Percentiles rank a stretch among this genome's conserved stretches.
phyloP scores from a whole-genome alignment of 2,329 filamentous ascomycete species.

The Botrytis squamosa region DNA sequence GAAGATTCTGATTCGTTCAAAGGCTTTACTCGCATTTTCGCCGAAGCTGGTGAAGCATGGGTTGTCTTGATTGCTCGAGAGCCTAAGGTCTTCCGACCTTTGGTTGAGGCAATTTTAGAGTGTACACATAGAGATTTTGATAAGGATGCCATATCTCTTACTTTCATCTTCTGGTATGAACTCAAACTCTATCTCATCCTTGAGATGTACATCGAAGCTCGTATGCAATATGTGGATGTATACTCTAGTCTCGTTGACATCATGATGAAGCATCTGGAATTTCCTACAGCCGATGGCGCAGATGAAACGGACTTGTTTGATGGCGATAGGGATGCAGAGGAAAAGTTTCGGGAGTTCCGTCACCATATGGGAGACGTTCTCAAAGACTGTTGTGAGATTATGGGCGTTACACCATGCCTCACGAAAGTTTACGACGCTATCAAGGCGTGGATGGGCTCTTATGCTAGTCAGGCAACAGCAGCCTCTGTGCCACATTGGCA shows the following conservation, averaged over 20 bases:
- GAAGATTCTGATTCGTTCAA: conserved; percentile 87
- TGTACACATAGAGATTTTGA: conserved; percentile 85
- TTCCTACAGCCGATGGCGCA: conserved; percentile 66
- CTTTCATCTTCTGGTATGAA: conserved; percentile 98
- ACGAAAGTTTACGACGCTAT: conserved; percentile 85
- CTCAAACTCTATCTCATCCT: conserved; percentile 93
- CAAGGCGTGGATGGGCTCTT: conserved; percentile 81
- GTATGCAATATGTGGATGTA: conserved; percentile 73
- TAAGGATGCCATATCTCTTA: conserved; percentile 86
- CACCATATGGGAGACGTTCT: conserved; percentile 97
- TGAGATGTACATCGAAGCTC: conserved; percentile 82
- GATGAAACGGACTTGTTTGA: conserved; percentile 86
- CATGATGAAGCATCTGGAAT: conserved; percentile 87
- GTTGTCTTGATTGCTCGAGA: conserved; percentile 86
- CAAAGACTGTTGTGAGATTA: conserved; percentile 95
- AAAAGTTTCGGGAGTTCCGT: conserved; percentile 94
- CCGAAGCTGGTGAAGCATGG: conserved; percentile 93
- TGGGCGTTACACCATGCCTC: conserved; percentile 88
- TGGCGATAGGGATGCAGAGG: conserved; percentile 91
- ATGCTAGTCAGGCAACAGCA: conserved; percentile 71
- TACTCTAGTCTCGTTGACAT: conserved; percentile 91
- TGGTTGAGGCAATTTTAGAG: conserved; percentile 91
- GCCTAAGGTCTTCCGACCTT: conserved; percentile 73
- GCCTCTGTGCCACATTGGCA: conserved; percentile 91
- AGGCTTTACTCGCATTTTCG: conserved; percentile 83